Percentiles rank a stretch among this genome's conserved stretches.
These are phyloP conservation scores for Phycomyces nitens DNA, from an alignment of 192 early-diverging fungal genomes.

Conservation along the genomic window DNA sequence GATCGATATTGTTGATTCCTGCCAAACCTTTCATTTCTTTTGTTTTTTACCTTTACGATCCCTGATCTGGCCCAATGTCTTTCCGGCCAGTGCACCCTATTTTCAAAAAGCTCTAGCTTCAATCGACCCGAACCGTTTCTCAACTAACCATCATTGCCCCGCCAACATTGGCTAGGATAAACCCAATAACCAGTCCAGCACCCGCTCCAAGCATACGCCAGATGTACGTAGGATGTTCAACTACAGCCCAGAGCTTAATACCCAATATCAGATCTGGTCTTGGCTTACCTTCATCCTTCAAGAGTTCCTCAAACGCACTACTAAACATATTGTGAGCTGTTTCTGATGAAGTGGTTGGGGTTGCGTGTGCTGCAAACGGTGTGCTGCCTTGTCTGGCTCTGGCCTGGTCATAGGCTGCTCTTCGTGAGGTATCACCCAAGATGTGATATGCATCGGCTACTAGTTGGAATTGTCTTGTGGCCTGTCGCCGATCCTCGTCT, in stretches of 20 bases:
- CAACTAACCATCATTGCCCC: slow-evolving; percentile 26
- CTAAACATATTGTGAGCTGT: slow-evolving; percentile 21
- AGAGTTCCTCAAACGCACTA: slow-evolving; percentile 28
- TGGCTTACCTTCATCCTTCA: slow-evolving; percentile 20
- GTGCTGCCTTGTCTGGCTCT: neutral
- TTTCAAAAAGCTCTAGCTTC: slow-evolving; percentile 7
- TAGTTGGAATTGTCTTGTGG: slow-evolving; percentile 23
- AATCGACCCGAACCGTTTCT: too few species aligned
- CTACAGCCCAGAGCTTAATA: neutral
- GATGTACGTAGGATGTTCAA: slow-evolving; percentile 25
- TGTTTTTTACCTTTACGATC: slow-evolving; percentile 56
- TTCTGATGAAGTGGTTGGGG: neutral
- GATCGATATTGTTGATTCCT: too few species aligned
- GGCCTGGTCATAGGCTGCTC: slow-evolving; percentile 24
- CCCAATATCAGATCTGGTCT: neutral
- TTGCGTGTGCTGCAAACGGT: neutral
- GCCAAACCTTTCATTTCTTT: too few species aligned
- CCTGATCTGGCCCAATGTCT: slow-evolving; percentile 57
- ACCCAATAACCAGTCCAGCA: slow-evolving; percentile 30
- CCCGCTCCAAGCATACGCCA: slow-evolving; percentile 23
- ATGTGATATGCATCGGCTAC: slow-evolving; percentile 30
- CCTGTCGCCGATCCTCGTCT: slow-evolving; percentile 16
- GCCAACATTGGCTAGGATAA: slow-evolving; percentile 21
- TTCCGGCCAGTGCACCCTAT: slow-evolving; percentile 59
- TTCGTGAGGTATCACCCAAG: slow-evolving; percentile 21